phyloP scores from a whole-genome alignment of 352 stramenopile species.

The Elongisporangium undulatum region DNA sequence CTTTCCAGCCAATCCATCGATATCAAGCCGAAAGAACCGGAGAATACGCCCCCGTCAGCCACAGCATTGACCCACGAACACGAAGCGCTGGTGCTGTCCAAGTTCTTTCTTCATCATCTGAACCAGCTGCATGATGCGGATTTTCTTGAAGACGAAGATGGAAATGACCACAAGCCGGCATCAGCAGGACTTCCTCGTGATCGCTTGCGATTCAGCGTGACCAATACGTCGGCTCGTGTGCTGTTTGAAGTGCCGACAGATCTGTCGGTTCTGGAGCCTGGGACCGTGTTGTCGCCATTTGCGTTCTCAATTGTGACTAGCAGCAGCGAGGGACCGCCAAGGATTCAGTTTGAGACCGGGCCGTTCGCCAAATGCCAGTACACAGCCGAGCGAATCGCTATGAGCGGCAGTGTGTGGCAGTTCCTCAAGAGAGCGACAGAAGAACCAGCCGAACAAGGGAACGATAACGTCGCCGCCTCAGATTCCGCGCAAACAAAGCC shows the following conservation, averaged over 20 bases:
- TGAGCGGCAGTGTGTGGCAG: constrained; percentile 46
- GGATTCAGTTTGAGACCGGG: constrained; percentile 50
- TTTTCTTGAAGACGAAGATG: constrained; percentile 4
- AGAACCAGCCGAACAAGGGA: constrained; percentile 15
- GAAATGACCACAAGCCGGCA: background rate
- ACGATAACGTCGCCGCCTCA: background rate
- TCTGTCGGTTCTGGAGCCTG: constrained; percentile 26
- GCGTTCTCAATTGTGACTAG: constrained; percentile 43
- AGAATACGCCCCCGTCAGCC: constrained; percentile 4
- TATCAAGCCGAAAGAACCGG: background rate
- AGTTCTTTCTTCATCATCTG: constrained; percentile 32
- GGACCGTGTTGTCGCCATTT: constrained; percentile 45
- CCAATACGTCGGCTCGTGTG: constrained; percentile 52
- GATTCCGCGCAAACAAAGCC: background rate
- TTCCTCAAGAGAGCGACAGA: constrained; percentile 29
- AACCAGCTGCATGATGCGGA: constrained; percentile 1
- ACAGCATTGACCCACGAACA: constrained; percentile 52
- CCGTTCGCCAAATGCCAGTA: constrained; percentile 72
- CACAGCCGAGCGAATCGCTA: constrained; percentile 43
- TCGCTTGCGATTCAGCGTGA: constrained; percentile 53
- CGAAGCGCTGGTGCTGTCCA: constrained; percentile 49
- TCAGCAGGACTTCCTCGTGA: constrained; percentile 20
- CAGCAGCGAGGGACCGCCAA: constrained; percentile 26
- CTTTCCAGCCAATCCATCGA: constrained; percentile 10
- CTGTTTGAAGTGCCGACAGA: constrained; percentile 62